These are phyloP conservation scores for Scedosporium dehoogii DNA, from an alignment of 2,329 filamentous ascomycete genomes.

Conservation along the genomic window DNA sequence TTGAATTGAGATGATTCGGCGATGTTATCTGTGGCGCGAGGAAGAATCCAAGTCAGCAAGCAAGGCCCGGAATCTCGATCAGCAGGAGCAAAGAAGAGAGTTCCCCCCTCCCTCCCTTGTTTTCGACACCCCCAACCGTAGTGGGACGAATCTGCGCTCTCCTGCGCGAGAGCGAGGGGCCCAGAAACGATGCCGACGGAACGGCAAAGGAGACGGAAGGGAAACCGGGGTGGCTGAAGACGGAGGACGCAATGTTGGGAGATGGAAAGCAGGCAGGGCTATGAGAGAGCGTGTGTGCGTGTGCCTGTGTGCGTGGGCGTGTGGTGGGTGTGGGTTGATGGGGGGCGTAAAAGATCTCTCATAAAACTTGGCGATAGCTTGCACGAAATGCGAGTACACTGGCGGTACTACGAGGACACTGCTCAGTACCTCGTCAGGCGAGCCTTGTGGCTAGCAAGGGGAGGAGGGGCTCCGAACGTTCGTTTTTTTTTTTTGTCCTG, in stretches of 20 bases:
- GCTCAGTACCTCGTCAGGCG: background rate
- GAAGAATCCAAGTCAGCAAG: background rate
- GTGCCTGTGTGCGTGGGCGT: background rate
- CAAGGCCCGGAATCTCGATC: background rate
- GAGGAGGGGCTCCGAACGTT: background rate
- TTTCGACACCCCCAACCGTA: background rate
- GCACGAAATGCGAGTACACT: conserved; percentile 3
- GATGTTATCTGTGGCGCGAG: conserved; percentile 6
- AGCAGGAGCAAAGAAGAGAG: background rate
- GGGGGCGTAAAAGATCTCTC: background rate
- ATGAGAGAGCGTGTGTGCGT: background rate
- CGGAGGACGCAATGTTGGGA: background rate
- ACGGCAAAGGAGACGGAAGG: conserved; percentile 3
- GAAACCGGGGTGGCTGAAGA: conserved; percentile 3
- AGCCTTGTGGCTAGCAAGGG: background rate
- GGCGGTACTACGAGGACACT: background rate
- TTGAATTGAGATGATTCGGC: background rate
- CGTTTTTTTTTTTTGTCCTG: background rate
- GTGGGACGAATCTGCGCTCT: background rate
- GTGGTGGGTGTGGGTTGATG: background rate
- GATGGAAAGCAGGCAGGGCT: background rate
- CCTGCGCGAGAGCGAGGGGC: background rate
- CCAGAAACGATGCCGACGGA: background rate
- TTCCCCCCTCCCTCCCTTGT: conserved; percentile 6
- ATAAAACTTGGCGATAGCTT: background rate